Evolutionary conservation across 1,284 basidiomycete species (phyloP).

Genomic region (Apiotrichum siamense): DNA sequence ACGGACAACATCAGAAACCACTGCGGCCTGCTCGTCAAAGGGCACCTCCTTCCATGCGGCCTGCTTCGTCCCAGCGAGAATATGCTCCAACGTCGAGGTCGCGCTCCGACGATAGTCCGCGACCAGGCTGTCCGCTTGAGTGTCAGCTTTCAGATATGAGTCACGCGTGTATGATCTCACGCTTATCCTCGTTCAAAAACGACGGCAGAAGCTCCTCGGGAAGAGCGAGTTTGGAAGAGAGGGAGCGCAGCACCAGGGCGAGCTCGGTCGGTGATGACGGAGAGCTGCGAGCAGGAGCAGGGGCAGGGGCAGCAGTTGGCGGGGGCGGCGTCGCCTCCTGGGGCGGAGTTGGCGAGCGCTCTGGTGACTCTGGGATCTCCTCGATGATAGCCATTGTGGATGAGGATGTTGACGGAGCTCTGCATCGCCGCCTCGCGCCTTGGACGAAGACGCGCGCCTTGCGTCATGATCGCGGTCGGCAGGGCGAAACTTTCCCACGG

Average conservation of each 20-base stretch:
- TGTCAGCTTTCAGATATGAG: not conserved
- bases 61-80: slow-evolving; percentile 4
- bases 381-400: slow-evolving; percentile 33
- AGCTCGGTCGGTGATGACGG: slow-evolving; percentile 12
- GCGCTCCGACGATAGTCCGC: slow-evolving; percentile 12
- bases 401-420: not conserved
- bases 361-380: slow-evolving; percentile 25
- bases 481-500: slow-evolving; percentile 12
- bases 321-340: not conserved
- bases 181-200: slow-evolving; percentile 20
- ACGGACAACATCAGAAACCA: slow-evolving; percentile 20
- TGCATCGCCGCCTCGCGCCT: no score
- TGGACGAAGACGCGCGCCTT: not conserved
- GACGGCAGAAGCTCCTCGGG: slow-evolving; percentile 26
- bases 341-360: not conserved
- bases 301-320: not conserved
- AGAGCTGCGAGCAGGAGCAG: not conserved
- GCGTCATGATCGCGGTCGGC: not conserved
- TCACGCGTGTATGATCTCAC: slow-evolving; percentile 7
- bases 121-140: slow-evolving; percentile 9
- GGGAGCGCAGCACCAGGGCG: slow-evolving; percentile 6
- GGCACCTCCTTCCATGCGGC: slow-evolving; percentile 19
- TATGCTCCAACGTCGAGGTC: slow-evolving; percentile 7
- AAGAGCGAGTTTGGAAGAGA: slow-evolving; percentile 19
- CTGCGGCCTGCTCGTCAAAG: slow-evolving; percentile 22